Percentiles rank a stretch among this genome's conserved stretches.
These are phyloP conservation scores for Hortaea sp. DNA, from an alignment of 2,329 filamentous ascomycete species.

Conservation along the genomic window DNA sequence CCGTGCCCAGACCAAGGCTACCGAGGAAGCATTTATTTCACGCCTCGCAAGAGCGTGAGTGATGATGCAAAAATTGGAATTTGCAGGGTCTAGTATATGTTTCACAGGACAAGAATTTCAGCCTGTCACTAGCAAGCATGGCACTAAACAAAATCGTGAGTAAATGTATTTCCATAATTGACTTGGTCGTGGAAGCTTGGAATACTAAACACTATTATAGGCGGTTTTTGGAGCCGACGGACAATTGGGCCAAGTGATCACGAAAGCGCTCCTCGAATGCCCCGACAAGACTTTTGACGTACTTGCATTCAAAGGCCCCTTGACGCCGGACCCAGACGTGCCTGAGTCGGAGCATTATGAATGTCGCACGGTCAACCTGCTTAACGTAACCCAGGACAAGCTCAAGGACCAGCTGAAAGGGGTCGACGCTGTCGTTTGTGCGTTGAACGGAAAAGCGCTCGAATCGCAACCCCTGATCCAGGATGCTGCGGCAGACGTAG, in stretches of 20 bases:
- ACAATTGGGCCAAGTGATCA: background rate
- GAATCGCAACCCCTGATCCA: background rate
- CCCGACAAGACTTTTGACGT: background rate
- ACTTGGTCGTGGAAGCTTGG: too few species aligned
- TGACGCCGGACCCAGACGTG: background rate
- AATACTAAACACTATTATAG: background rate
- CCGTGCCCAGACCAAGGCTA: too few species aligned
- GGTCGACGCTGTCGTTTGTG: background rate
- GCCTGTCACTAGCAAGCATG: too few species aligned
- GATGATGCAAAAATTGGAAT: too few species aligned
- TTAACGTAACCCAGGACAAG: background rate
- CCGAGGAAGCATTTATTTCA: too few species aligned
- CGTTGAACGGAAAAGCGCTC: background rate
- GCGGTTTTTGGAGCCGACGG: constrained; percentile 1
- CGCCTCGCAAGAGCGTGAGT: too few species aligned
- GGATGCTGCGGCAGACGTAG: background rate
- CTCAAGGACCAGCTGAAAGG: background rate
- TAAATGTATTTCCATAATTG: too few species aligned
- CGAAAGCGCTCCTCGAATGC: background rate
- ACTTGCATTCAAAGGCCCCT: background rate
- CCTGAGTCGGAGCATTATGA: background rate
- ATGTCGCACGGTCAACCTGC: background rate
- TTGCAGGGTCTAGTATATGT: too few species aligned
- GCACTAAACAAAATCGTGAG: too few species aligned
- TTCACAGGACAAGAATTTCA: too few species aligned